phyloP scores from a whole-genome alignment of 2,329 filamentous ascomycete species.

The Aspergillus intermedius region DNA sequence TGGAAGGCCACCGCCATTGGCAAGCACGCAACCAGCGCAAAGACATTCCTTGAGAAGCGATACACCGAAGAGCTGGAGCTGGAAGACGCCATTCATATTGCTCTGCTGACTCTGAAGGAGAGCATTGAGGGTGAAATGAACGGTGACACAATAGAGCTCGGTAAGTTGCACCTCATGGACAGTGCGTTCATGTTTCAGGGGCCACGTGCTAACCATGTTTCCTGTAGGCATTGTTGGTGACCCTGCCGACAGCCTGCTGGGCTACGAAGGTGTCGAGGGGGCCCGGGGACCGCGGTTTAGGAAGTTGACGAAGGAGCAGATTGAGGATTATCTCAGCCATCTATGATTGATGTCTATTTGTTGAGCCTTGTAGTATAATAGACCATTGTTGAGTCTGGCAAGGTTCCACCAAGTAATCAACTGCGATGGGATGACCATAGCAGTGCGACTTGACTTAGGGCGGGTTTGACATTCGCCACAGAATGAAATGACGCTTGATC shows the following conservation, averaged over 20 bases:
- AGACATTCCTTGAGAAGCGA: slow-evolving; percentile 98
- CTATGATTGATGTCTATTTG: slow-evolving; percentile 54
- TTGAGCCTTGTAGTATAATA: slow-evolving; percentile 21
- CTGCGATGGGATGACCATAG: neutral
- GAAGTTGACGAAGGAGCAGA: slow-evolving; percentile 90
- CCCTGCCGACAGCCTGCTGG: slow-evolving; percentile 85
- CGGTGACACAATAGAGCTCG: slow-evolving; percentile 96
- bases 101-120: slow-evolving; percentile 93
- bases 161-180: slow-evolving; percentile 44
- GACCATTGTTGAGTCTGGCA: slow-evolving; percentile 17
- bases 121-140: slow-evolving; percentile 99
- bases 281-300: slow-evolving; percentile 39
- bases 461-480: neutral
- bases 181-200: neutral
- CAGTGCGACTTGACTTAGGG: neutral
- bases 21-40: slow-evolving; percentile 95
- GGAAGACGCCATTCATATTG: slow-evolving; percentile 97
- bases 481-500: neutral
- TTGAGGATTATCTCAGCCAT: slow-evolving; percentile 98
- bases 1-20: slow-evolving; percentile 99
- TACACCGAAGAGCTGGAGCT: slow-evolving; percentile 96
- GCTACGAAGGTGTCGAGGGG: slow-evolving; percentile 54
- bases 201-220: slow-evolving; percentile 1
- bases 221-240: slow-evolving; percentile 86
- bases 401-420: slow-evolving; percentile 8